Conservation (phyloP, 371 early-diverging fungal genomes). For the Lichtheimia hyalospora region DNA sequence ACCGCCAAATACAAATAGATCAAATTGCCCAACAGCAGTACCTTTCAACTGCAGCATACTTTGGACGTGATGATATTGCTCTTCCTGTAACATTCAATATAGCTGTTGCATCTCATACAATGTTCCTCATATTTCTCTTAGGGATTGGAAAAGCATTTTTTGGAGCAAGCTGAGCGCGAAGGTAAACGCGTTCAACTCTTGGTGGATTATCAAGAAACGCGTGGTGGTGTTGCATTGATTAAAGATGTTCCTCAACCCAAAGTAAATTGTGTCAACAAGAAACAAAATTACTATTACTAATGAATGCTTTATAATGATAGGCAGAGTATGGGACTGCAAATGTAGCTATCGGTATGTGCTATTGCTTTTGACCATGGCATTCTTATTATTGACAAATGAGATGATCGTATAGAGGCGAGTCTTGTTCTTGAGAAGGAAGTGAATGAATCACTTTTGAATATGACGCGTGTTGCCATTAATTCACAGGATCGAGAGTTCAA, state of each 20-base stretch:
- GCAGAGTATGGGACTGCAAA: conserved; percentile 36
- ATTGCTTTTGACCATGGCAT: too few relatives aligned
- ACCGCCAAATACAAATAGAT: conserved; percentile 56
- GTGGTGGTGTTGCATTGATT: conserved; percentile 58
- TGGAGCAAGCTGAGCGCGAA: conserved; percentile 59
- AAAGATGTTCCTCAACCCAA: conserved; percentile 31
- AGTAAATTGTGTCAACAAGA: conserved; percentile 15
- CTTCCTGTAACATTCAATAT: conserved; percentile 38
- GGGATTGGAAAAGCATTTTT: conserved; percentile 58
- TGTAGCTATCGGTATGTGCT: conserved; percentile 29
- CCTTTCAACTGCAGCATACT: conserved; percentile 52
- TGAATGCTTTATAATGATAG: conserved; percentile 14
- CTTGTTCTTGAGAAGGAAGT: conserved; percentile 52
- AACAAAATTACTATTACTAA: neutral
- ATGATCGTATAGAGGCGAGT: conserved; percentile 25
- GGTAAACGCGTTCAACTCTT: conserved; percentile 46
- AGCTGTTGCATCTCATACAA: neutral
- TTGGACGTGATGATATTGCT: conserved; percentile 49
- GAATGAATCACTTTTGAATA: conserved; percentile 58
- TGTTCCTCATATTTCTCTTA: conserved; percentile 1
- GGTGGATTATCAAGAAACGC: conserved; percentile 61
- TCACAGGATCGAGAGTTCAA: conserved; percentile 57
- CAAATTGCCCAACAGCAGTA: conserved; percentile 56
- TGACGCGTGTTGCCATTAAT: conserved; percentile 50
- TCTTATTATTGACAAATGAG: too few relatives aligned